A percentile compares a stretch with the other conserved stretches of the same genome.
phyloP scores from a whole-genome alignment of 1,284 basidiomycete genomes.

The Ustilago sp. region DNA sequence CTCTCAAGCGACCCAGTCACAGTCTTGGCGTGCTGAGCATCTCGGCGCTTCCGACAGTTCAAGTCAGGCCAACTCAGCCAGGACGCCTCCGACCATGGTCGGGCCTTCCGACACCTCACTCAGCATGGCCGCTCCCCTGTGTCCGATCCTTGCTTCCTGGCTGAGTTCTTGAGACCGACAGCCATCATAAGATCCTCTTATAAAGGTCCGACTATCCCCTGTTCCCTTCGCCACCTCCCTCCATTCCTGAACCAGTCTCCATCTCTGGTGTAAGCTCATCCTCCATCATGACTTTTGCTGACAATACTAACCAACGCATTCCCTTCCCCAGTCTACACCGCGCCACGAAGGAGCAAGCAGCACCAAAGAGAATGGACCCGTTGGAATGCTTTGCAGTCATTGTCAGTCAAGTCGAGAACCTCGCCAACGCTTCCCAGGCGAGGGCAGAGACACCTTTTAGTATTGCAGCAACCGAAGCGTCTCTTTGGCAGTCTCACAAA shows the following conservation, averaged over 20 bases:
- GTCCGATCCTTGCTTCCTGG: not conserved
- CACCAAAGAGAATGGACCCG: not conserved
- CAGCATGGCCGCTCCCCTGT: not conserved
- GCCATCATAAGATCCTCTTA: not conserved
- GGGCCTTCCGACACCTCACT: not conserved
- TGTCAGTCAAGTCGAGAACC: constrained; percentile 2
- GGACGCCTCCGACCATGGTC: constrained; percentile 3
- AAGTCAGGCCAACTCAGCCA: too few species aligned
- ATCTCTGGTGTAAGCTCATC: too few species aligned
- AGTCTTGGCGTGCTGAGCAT: not conserved
- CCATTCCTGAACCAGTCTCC: not conserved
- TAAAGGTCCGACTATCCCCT: not conserved
- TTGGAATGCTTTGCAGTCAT: constrained; percentile 12
- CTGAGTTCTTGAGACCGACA: not conserved
- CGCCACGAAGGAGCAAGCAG: not conserved
- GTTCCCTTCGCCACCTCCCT: not conserved
- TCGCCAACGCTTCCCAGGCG: constrained; percentile 7
- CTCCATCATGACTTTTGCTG: not conserved
- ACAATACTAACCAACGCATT: not conserved
- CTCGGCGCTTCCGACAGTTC: constrained; percentile 7
- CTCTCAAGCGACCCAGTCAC: not conserved
- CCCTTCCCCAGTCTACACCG: not conserved
- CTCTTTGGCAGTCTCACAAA: not conserved
- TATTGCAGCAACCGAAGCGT: constrained; percentile 9
- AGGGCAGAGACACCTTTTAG: not conserved